Evolutionary conservation across 495 filamentous ascomycete genomes (phyloP).

Genomic region (Aspergillus hancockii): DNA sequence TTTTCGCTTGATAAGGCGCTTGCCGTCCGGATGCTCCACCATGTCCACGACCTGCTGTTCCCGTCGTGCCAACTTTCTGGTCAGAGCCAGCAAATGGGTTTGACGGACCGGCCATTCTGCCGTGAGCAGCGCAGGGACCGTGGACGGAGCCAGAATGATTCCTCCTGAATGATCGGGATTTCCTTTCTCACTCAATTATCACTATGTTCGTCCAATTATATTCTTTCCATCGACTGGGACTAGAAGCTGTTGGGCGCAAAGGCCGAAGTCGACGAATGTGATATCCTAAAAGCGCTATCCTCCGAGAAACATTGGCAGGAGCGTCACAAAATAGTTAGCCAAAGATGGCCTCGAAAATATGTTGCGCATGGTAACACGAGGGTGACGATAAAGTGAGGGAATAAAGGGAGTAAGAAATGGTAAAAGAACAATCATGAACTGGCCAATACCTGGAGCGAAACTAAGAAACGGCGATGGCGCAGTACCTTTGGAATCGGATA

Average conservation of each 20-base stretch:
- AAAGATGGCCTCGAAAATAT: conserved; percentile 3
- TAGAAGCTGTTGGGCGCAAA: background rate
- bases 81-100: conserved; percentile 35
- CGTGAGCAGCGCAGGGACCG: conserved; percentile 30
- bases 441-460: background rate
- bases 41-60: conserved; percentile 34
- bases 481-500: conserved; percentile 17
- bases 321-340: conserved; percentile 27
- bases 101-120: conserved; percentile 41
- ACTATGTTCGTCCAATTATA: background rate
- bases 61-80: conserved; percentile 31
- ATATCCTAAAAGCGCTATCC: conserved; percentile 21
- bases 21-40: conserved; percentile 26
- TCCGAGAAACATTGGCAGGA: conserved; percentile 20
- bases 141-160: conserved; percentile 17
- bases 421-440: conserved; percentile 13
- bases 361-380: conserved; percentile 9
- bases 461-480: conserved; percentile 2
- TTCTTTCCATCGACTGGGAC: background rate
- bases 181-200: background rate
- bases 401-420: conserved; percentile 9
- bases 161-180: background rate
- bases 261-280: conserved; percentile 9
- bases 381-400: conserved; percentile 9
- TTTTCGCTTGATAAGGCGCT: conserved; percentile 26